Base-by-base conservation (phyloP, 805 yeast genomes). In the Hanseniaspora lachancei region DNA sequence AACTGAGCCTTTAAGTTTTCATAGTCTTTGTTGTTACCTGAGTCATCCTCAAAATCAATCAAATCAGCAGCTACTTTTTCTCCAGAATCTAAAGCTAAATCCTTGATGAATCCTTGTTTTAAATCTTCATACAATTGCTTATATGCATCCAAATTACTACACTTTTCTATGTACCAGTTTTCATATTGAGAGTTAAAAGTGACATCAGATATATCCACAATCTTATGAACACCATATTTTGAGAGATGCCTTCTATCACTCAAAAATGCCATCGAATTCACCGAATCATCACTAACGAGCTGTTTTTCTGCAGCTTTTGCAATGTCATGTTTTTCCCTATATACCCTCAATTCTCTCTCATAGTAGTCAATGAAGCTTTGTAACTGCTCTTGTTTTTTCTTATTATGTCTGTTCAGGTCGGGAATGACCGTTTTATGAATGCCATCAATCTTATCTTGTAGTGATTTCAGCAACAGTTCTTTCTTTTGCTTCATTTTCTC, bases 161-260 rank as follows among this genome's bases (percentile, higher is more conserved):
- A 5, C 16, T 23, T 34, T 27, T 52, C 55, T 0, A 52, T 32
- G 12, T n/a, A 18, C 49, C 55, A 52, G 18, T 40, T 52, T 44
- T 52, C 55, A 38, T 36, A 38, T 8, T 38, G 23, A 1, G 20
- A 15, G 9, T 36, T 18, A n/a, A 35, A 52, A 16, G 10, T n/a
- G 15, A 52, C 46, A 21, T 52, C 46, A n/a, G 47, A 15, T 15
- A 44, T 13, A 21, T 52, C 55, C 20, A 52, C 32, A 18, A 52
- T 18, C 5, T 52, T 36, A 10, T 24, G 15, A 10, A 52, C 20
- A 8, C 38, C 35, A 5, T 32, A 18, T 20, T 46, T 46, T 8
- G 21, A 15, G 1, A 46, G 15, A 12, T 40, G 39, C 18, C 20
- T 32, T 29, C 4, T 9, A 46, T 29, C 38, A 10, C 21, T 15